phyloP scores from a whole-genome alignment of 176 grass and related monocot species.

The Eleusine indica region DNA sequence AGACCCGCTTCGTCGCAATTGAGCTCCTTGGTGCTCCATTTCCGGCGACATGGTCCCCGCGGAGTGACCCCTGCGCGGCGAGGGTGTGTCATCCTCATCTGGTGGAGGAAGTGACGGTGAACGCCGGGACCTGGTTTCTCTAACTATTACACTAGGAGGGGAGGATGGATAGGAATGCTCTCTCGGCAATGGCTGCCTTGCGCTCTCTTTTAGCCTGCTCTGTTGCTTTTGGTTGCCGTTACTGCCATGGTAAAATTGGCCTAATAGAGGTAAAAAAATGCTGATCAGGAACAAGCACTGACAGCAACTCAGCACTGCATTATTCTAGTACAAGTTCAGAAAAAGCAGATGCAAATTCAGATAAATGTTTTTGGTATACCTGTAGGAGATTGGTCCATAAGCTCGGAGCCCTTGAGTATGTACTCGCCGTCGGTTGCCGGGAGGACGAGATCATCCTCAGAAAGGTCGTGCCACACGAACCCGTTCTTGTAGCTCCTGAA shows the following conservation, averaged over 20 bases:
- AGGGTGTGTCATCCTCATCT: constrained; percentile 58
- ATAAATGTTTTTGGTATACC: constrained; percentile 32
- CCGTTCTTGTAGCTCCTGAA: constrained; percentile 97
- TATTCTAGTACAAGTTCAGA: constrained; percentile 5
- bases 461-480: constrained; percentile 97
- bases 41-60: constrained; percentile 45
- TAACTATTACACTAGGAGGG: constrained; percentile 49
- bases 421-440: constrained; percentile 84
- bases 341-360: neutral
- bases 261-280: constrained; percentile 35
- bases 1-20: constrained; percentile 37
- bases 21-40: constrained; percentile 26
- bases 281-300: constrained; percentile 10
- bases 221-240: constrained; percentile 61
- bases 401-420: constrained; percentile 92
- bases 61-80: constrained; percentile 29
- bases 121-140: constrained; percentile 50
- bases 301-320: constrained; percentile 8
- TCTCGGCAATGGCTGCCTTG: constrained; percentile 47
- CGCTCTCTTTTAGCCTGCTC: constrained; percentile 45
- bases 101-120: constrained; percentile 45
- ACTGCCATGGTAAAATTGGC: constrained; percentile 46
- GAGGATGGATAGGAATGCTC: constrained; percentile 62
- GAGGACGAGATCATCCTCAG: constrained; percentile 78
- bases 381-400: constrained; percentile 67